Evolutionary conservation across 306 rosid genomes (phyloP).

Genomic region (cucumber (Cucumis sativus)): DNA sequence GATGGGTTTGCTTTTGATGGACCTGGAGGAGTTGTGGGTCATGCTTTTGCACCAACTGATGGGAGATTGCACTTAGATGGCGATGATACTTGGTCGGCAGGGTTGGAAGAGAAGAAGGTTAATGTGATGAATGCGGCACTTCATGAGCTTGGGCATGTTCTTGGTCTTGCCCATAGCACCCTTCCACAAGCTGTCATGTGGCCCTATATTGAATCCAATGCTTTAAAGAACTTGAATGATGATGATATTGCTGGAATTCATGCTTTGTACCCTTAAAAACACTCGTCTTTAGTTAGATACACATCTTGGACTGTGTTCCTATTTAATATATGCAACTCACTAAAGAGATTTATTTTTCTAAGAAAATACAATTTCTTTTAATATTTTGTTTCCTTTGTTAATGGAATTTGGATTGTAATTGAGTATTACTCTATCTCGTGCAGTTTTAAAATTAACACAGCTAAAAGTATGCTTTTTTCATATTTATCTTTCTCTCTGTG

Average conservation of each 20-base stretch:
- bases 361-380: too few relatives aligned
- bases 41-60: not conserved
- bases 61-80: not conserved
- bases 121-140: not conserved
- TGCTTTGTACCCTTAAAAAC: not conserved
- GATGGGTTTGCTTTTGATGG: not conserved
- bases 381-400: too few relatives aligned
- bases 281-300: too few relatives aligned
- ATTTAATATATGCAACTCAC: too few relatives aligned
- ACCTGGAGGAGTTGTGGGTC: not conserved
- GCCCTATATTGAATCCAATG: not conserved
- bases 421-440: too few relatives aligned
- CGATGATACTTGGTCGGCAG: not conserved
- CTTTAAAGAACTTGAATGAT: not conserved
- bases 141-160: slow-evolving; percentile 1
- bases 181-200: not conserved
- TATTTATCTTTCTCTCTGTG: too few relatives aligned
- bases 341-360: too few relatives aligned
- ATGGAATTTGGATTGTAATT: too few relatives aligned
- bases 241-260: not conserved
- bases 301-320: too few relatives aligned
- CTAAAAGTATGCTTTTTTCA: too few relatives aligned
- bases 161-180: not conserved
- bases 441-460: too few relatives aligned
- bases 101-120: not conserved